Conservation (phyloP, 176 grass and related monocot species). For the Oryza brachyantha region DNA sequence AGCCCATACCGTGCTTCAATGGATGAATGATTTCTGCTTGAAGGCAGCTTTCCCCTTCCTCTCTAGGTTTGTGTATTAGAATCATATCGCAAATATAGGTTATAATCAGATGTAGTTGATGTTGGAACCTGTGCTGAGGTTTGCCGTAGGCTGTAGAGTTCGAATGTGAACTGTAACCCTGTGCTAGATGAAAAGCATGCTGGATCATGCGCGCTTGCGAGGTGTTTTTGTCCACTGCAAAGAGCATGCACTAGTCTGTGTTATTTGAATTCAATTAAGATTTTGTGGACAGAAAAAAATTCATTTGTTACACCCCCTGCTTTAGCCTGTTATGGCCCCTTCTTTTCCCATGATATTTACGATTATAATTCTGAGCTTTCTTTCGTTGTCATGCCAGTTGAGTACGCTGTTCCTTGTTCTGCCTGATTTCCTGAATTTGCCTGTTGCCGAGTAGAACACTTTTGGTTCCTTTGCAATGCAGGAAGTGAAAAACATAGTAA, state of each 20-base stretch:
- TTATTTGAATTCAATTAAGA: conserved; percentile 38
- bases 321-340: not conserved
- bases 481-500: too few species aligned
- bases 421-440: not conserved
- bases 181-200: conserved; percentile 26
- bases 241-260: conserved; percentile 22
- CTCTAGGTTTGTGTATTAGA: conserved; percentile 56
- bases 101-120: conserved; percentile 59
- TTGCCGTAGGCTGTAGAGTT: conserved; percentile 50
- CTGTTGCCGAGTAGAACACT: not conserved
- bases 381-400: not conserved
- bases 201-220: not conserved
- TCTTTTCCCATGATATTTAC: not conserved
- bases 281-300: conserved; percentile 39
- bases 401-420: not conserved
- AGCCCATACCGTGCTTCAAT: not conserved
- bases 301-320: conserved; percentile 10
- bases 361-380: not conserved
- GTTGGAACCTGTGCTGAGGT: conserved; percentile 37
- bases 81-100: conserved; percentile 65
- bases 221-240: conserved; percentile 27
- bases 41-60: conserved; percentile 27
- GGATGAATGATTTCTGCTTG: conserved; percentile 21
- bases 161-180: conserved; percentile 25
- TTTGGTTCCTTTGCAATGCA: too few species aligned